phyloP scores from a whole-genome alignment of 805 yeast genomes.

The Candida wancherniae region DNA sequence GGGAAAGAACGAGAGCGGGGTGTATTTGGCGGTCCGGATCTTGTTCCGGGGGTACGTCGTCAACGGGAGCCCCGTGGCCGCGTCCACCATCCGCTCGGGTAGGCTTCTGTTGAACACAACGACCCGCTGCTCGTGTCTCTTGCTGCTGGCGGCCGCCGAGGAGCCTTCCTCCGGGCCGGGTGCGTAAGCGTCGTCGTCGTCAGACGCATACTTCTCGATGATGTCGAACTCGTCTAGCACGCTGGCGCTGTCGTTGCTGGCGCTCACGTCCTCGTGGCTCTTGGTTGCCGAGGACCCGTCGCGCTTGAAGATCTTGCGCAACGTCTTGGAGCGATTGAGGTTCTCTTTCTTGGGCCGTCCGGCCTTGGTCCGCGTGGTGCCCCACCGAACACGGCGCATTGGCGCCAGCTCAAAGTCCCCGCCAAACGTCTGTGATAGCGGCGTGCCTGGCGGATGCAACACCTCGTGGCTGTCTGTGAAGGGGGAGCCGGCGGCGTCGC shows the following conservation, averaged over 20 bases:
- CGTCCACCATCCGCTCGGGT: slow-evolving; percentile 53
- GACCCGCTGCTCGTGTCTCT: slow-evolving; percentile 13
- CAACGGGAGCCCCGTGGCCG: slow-evolving; percentile 25
- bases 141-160: slow-evolving; percentile 27
- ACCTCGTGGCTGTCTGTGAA: slow-evolving; percentile 24
- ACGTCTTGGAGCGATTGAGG: slow-evolving; percentile 55
- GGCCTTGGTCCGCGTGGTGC: slow-evolving; percentile 73
- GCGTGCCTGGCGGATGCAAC: slow-evolving; percentile 11
- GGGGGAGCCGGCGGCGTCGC: slow-evolving; percentile 21
- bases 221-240: slow-evolving; percentile 5
- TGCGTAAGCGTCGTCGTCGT: slow-evolving; percentile 23
- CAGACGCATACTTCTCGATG: slow-evolving; percentile 11
- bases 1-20: slow-evolving; percentile 54
- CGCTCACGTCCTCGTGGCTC: slow-evolving; percentile 12
- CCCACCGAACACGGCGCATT: slow-evolving; percentile 86
- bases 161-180: slow-evolving; percentile 12
- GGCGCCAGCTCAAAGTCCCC: slow-evolving; percentile 28
- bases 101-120: slow-evolving; percentile 48
- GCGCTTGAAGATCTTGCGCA: slow-evolving; percentile 38
- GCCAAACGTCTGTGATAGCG: slow-evolving; percentile 10
- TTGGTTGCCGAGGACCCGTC: slow-evolving; percentile 12
- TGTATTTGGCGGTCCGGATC: slow-evolving; percentile 59
- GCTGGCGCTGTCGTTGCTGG: not conserved
- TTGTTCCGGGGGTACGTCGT: slow-evolving; percentile 48
- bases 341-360: slow-evolving; percentile 54